phyloP scores from a whole-genome alignment of 192 early-diverging fungal species.

The Gryganskiella cystojenkinii region DNA sequence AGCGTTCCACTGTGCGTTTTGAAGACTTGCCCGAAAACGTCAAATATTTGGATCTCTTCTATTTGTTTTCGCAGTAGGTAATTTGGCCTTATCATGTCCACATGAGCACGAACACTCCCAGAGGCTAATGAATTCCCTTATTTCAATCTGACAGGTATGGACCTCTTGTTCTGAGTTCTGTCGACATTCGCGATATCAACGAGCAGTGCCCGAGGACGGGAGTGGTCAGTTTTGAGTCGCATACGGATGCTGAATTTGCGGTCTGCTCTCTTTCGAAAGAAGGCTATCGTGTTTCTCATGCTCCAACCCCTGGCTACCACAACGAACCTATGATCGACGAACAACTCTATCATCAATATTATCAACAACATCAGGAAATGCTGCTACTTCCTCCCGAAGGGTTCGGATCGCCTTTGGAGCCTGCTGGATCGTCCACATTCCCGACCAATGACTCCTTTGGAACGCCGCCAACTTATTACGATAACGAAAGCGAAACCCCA shows the following conservation, averaged over 20 bases:
- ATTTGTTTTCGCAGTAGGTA: constrained; percentile 38
- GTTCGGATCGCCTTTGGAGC: neutral
- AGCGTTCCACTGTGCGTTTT: constrained; percentile 22
- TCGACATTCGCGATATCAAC: constrained; percentile 47
- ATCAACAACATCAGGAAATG: constrained; percentile 25
- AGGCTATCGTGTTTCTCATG: constrained; percentile 25
- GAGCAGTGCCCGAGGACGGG: constrained; percentile 32
- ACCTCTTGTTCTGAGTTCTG: constrained; percentile 23
- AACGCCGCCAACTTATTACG: too few relatives aligned
- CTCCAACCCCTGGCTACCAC: constrained; percentile 9
- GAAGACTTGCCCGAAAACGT: constrained; percentile 25
- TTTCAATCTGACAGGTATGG: constrained; percentile 21
- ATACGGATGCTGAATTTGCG: constrained; percentile 24
- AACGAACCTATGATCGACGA: constrained; percentile 26
- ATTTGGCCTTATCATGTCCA: too few relatives aligned
- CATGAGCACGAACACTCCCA: too few relatives aligned
- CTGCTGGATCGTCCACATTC: neutral
- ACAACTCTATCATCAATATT: constrained; percentile 36
- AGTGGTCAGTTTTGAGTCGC: constrained; percentile 29
- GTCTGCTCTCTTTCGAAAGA: neutral
- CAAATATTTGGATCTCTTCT: constrained; percentile 35
- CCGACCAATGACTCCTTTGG: neutral
- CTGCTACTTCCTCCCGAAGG: neutral
- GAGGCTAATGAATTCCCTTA: neutral
- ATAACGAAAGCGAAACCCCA: too few relatives aligned